Percentiles rank a stretch among this genome's conserved stretches.
Conservation (phyloP, 2,329 filamentous ascomycete genomes). For the Dactylonectria macrodidyma region DNA sequence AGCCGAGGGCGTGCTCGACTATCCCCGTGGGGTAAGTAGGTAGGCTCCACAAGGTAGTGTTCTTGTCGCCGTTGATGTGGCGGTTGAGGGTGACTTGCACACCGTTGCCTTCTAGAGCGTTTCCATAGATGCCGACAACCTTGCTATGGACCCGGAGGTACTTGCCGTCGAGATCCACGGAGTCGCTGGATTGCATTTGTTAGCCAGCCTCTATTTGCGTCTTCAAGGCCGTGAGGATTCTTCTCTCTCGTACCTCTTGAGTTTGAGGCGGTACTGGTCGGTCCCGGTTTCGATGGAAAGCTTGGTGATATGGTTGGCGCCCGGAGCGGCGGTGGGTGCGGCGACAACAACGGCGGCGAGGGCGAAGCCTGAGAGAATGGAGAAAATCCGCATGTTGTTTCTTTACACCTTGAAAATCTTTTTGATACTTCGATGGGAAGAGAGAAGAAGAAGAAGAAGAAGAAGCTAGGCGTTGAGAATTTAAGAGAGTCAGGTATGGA, state of each 20-base stretch:
- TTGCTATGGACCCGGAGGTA: conserved; percentile 16
- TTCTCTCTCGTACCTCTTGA: conserved; percentile 25
- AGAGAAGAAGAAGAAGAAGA: not conserved
- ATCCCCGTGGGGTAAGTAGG: conserved; percentile 18
- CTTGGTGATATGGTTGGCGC: not conserved
- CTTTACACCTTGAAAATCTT: not conserved
- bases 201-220: conserved; percentile 5
- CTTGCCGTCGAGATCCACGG: conserved; percentile 14
- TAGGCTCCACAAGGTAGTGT: conserved; percentile 16
- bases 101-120: not conserved
- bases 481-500: too few relatives aligned
- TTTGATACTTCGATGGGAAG: not conserved
- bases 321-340: not conserved
- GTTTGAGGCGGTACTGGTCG: conserved; percentile 15
- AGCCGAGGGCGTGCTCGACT: conserved; percentile 27
- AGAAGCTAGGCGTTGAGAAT: not conserved
- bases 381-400: conserved; percentile 29
- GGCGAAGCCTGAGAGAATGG: conserved; percentile 19
- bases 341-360: conserved; percentile 16
- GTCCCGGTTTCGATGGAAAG: not conserved
- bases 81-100: conserved; percentile 11
- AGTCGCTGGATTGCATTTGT: not conserved
- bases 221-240: not conserved
- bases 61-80: conserved; percentile 16
- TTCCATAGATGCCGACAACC: conserved; percentile 22